A percentile compares a stretch with the other conserved stretches of the same genome.
Evolutionary conservation across 2,329 filamentous ascomycete species (phyloP).

Genomic region (Zasmidium citrigriseum): DNA sequence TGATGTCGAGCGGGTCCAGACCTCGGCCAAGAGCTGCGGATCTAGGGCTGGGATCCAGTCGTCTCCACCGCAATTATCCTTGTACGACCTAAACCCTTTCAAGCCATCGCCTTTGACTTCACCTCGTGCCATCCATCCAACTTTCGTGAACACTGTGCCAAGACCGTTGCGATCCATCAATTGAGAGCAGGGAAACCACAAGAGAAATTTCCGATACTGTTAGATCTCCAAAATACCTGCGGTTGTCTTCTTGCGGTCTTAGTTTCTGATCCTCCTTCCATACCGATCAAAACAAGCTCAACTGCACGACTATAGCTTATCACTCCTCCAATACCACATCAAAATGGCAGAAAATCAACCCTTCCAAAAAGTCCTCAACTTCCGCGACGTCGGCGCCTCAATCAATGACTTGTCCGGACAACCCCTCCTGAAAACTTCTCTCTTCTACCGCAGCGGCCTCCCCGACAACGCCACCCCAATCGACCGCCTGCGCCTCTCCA

Average conservation of each 20-base stretch:
- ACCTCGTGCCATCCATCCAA: neutral
- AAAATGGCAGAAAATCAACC: slow-evolving; percentile 6
- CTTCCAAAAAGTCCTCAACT: slow-evolving; percentile 69
- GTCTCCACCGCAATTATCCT: neutral
- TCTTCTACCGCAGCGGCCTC: slow-evolving; percentile 31
- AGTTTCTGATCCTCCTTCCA: too few species aligned
- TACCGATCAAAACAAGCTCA: too few species aligned
- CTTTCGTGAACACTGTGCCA: too few species aligned
- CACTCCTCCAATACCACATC: neutral
- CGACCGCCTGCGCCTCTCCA: slow-evolving; percentile 62
- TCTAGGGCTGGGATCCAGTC: neutral
- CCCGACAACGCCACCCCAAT: slow-evolving; percentile 69
- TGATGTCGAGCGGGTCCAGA: neutral
- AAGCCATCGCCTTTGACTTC: neutral
- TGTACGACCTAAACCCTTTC: neutral
- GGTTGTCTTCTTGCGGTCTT: too few species aligned
- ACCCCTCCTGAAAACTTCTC: slow-evolving; percentile 34
- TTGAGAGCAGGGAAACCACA: too few species aligned
- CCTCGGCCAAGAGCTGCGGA: neutral
- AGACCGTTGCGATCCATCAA: too few species aligned
- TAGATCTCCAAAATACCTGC: too few species aligned
- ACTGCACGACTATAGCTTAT: neutral
- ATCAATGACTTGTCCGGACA: slow-evolving; percentile 62
- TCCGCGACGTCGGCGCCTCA: slow-evolving; percentile 72
- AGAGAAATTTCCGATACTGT: too few species aligned